Evolutionary conservation across 352 stramenopile species (phyloP), one percentile per base, ranked within the genome.

Genomic region (Phytophthora pisi): DNA sequence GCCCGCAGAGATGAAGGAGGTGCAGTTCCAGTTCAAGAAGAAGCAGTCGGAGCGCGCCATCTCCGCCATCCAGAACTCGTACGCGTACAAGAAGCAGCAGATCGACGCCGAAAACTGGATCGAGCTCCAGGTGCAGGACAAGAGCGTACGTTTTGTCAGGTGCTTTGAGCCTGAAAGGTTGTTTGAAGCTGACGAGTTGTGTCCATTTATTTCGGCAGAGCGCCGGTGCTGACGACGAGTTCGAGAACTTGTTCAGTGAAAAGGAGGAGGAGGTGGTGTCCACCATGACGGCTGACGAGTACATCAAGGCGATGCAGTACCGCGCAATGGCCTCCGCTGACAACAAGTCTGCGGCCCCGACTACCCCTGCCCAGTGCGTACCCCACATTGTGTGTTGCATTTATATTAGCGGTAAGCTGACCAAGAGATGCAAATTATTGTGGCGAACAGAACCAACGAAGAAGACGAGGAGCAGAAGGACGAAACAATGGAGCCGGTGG

Each of bases 1-100:
- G 11, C 70, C 78, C 18, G 70, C 74, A 13, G 84, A 89, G 52
- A 61, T 89, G 24, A 91, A 95, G 64, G 84, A 93, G 60, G 84
- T 95, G 51, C 88, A 95, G 74, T 90, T 95, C 61, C 84, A 94
- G 70, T 93, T 94, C 70, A 92, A 93, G 71, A 93, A 94, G 74
- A 93, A 93, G 49, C 87, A 91, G 72, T 92, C 82, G 42, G 84
- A 93, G 56, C 82, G 88, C 26, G 82, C 85, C 8, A 79, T 95
- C 31, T 86, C 77, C 0, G 84, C 84, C 13, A 92, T 93, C 52
- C 86, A 93, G 72, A 93, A 88, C 70, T 93, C 88, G 51, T 95
- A 88, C 67, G 86, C 84, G 36, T 93, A 89, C 77, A 90, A 90
- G 67, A 91, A 91, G 58, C 79, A 92, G 59, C 81, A 92, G 58